Evolutionary conservation across 176 grass and related monocot genomes (phyloP).

Genomic region (Lolium rigidum): DNA sequence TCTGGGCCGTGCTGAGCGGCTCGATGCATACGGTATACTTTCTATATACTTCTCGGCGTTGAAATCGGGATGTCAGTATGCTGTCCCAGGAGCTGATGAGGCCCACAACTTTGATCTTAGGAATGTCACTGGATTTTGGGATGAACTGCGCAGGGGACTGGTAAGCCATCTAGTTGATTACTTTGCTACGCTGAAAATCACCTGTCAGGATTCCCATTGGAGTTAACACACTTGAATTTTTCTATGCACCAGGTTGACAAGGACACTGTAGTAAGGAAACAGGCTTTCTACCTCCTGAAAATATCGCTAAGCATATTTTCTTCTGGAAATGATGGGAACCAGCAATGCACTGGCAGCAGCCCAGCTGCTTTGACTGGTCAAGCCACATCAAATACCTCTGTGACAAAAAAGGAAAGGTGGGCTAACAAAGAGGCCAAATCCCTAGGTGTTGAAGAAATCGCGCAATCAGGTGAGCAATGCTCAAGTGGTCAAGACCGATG

Average conservation of each 20-base stretch:
- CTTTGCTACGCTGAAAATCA: constrained; percentile 1
- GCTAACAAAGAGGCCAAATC: constrained; percentile 82
- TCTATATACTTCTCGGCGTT: constrained; percentile 62
- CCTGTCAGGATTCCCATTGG: neutral
- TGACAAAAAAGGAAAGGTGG: constrained; percentile 88
- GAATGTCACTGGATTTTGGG: constrained; percentile 72
- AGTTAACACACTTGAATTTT: constrained; percentile 8
- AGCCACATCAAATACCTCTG: constrained; percentile 27
- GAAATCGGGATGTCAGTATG: constrained; percentile 37
- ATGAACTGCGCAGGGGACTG: constrained; percentile 80
- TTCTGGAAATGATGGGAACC: constrained; percentile 36
- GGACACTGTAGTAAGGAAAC: constrained; percentile 82
- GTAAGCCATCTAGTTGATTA: constrained; percentile 48
- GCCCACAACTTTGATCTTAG: constrained; percentile 58
- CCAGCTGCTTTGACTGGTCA: constrained; percentile 35
- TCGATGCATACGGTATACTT: constrained; percentile 78
- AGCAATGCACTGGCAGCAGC: constrained; percentile 47
- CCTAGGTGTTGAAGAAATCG: constrained; percentile 66
- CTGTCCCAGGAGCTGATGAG: constrained; percentile 18
- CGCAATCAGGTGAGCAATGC: constrained; percentile 50
- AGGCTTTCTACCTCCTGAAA: constrained; percentile 82
- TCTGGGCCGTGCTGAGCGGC: constrained; percentile 60
- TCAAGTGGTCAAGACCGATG: constrained; percentile 69
- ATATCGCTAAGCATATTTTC: constrained; percentile 65
- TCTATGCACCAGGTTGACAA: constrained; percentile 71